Evolutionary conservation across 1,284 basidiomycete genomes (phyloP), one percentile per base, ranked within the genome.

Genomic region (Stereum hirsutum): DNA sequence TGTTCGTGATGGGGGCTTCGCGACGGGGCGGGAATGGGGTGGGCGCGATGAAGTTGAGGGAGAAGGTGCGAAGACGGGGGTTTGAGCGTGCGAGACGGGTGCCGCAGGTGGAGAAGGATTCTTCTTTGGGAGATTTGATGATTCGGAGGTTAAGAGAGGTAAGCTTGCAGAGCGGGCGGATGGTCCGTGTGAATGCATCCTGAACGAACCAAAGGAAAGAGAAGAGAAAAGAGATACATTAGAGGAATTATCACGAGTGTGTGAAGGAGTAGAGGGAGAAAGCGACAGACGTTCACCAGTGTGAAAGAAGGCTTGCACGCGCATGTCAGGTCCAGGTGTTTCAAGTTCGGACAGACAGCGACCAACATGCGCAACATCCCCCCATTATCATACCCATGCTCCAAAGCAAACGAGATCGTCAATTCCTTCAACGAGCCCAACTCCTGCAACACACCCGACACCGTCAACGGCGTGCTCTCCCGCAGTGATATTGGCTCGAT

Each of bases 371-470:
- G 73, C 35, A 86, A 64, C 41, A 84, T 62, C 49, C 75, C 76
- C 26, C 74, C 77, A 52, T 79, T 78, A 52, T 86, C 82, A 52
- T 84, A 84, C 50, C 78, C 76, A 4, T 79, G 80, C 51, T 84
- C 78, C 38, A 85, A 68, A 32, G 71, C 69, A 54, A 85, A 85
- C 14, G 73, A 65, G 39, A 85, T 71, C 43, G 69, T 75, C 44
- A 86, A 64, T 28, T 74, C 68, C 15, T 63, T 69, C 20, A 86
- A 66, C 5, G 64, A 63, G n/a, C 68, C 67, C 15, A 84, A 52
- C 35, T 68, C 67, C 46, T 70, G 65, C 20, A 86, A 65, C 23
- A 80, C 63, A 30, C 66, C 67, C 3, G 76, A 71, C 2, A 85
- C 66, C 6, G 73, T 65, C 24, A 79, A 63, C 1, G 78, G 74